phyloP scores from a whole-genome alignment of 176 grass and related monocot genomes.

The Microstegium vimineum region DNA sequence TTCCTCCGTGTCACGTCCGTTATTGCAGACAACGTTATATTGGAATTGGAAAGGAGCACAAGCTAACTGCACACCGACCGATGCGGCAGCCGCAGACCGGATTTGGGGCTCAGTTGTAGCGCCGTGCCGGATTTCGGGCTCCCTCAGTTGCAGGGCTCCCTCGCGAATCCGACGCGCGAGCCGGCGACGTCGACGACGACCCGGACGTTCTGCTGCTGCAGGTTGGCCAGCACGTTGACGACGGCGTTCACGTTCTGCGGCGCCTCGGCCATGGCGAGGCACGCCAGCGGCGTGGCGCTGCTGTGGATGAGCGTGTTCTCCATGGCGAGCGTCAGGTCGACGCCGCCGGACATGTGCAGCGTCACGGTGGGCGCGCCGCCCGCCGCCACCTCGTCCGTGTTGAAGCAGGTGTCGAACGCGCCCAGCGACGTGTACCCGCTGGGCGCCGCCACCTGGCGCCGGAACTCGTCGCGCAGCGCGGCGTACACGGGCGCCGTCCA shows the following conservation, averaged over 20 bases:
- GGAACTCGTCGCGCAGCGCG: conserved; percentile 78
- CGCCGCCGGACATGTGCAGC: conserved; percentile 55
- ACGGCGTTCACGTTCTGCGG: conserved; percentile 79
- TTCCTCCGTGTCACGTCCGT: conserved; percentile 13
- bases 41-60: background rate
- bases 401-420: conserved; percentile 96
- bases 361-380: conserved; percentile 54
- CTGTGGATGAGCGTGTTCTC: conserved; percentile 96
- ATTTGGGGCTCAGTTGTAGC: conserved; percentile 49
- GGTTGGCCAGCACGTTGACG: conserved; percentile 89
- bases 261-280: conserved; percentile 90
- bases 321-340: conserved; percentile 66
- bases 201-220: conserved; percentile 91
- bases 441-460: conserved; percentile 69
- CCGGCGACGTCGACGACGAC: conserved; percentile 71
- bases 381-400: conserved; percentile 69
- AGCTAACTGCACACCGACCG: background rate
- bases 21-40: conserved; percentile 28
- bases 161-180: conserved; percentile 66
- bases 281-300: conserved; percentile 78
- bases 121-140: too few species aligned
- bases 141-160: conserved; percentile 74
- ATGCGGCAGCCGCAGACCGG: background rate
- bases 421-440: conserved; percentile 87
- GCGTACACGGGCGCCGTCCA: conserved; percentile 80